Conservation (phyloP, 108 stramenopile species). For the Nitzschia inconspicua region DNA sequence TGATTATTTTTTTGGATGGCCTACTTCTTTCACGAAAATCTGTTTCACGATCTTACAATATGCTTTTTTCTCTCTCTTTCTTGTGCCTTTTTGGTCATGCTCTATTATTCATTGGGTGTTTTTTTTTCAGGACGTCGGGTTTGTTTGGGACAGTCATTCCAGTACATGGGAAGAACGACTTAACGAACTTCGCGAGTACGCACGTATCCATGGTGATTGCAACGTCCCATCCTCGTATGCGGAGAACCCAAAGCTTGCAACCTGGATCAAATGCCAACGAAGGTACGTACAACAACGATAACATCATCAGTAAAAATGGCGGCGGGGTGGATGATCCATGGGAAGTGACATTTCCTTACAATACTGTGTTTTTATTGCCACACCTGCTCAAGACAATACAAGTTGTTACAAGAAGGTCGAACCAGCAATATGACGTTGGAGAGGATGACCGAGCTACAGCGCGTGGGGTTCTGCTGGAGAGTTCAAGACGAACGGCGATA, state of each 20-base stretch:
- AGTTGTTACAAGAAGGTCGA: slow-evolving; percentile 23
- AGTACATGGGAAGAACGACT: slow-evolving; percentile 31
- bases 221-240: slow-evolving; percentile 12
- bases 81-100: too few species aligned
- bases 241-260: slow-evolving; percentile 17
- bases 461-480: slow-evolving; percentile 41
- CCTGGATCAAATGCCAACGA: slow-evolving; percentile 24
- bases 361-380: too few species aligned
- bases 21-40: too few species aligned
- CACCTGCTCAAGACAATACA: slow-evolving; percentile 49
- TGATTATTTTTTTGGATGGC: too few species aligned
- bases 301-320: too few species aligned
- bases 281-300: slow-evolving; percentile 6
- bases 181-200: slow-evolving; percentile 27
- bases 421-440: slow-evolving; percentile 33
- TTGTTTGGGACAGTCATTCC: slow-evolving; percentile 7
- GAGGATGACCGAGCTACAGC: slow-evolving; percentile 26
- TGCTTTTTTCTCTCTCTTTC: too few species aligned
- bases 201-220: slow-evolving; percentile 23
- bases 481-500: too few species aligned
- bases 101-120: too few species aligned
- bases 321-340: too few species aligned
- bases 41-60: too few species aligned
- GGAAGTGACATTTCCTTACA: too few species aligned
- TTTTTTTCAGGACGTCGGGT: too few species aligned